Conservation (phyloP, 2,329 filamentous ascomycete species). For the Sarocladiaceae sp. region DNA sequence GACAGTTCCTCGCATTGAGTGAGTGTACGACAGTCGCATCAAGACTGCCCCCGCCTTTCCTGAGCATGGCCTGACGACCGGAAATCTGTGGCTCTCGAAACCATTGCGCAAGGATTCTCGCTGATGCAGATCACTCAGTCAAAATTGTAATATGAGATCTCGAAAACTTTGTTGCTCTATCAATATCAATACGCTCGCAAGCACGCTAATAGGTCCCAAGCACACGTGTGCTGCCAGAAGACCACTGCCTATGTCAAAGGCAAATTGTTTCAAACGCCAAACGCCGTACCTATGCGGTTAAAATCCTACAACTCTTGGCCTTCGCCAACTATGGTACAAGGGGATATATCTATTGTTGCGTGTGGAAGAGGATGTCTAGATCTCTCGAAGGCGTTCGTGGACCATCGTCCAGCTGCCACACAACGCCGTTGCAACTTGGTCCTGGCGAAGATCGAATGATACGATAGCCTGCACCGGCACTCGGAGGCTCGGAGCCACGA, state of each 20-base stretch:
- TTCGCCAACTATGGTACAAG: neutral
- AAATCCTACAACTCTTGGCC: neutral
- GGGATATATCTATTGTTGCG: neutral
- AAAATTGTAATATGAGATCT: too few species aligned
- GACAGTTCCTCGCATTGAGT: neutral
- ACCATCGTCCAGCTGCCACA: neutral
- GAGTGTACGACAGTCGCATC: neutral
- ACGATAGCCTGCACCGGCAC: slow-evolving; percentile 19
- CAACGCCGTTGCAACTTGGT: neutral
- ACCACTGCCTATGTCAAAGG: too few species aligned
- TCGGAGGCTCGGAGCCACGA: slow-evolving; percentile 18
- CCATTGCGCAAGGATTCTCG: too few species aligned
- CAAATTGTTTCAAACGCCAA: slow-evolving; percentile 3
- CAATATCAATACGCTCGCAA: neutral
- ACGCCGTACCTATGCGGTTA: neutral
- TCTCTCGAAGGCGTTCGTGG: slow-evolving; percentile 7
- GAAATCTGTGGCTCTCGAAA: too few species aligned
- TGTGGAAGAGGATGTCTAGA: neutral
- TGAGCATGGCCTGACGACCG: too few species aligned
- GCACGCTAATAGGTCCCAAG: neutral
- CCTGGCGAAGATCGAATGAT: slow-evolving; percentile 3
- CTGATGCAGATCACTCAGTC: too few species aligned
- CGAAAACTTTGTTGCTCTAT: too few species aligned
- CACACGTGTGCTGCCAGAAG: neutral
- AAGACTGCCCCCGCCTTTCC: neutral